These are phyloP conservation scores for Cystobasidiaceae sp. DNA, from an alignment of 1,284 basidiomycete genomes.

Conservation along the genomic window DNA sequence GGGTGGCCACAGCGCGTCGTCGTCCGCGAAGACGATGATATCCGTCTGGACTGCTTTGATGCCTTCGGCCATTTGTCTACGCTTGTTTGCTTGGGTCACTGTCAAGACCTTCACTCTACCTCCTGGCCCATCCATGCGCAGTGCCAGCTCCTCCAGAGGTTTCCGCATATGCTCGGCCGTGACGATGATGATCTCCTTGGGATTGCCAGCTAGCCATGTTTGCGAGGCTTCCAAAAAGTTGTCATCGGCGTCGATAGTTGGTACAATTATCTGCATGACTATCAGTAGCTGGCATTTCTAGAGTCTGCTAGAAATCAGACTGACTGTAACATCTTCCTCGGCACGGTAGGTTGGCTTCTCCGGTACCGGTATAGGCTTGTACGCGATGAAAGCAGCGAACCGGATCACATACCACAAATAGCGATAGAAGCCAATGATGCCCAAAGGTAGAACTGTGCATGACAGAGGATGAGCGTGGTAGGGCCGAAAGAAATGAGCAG, in stretches of 20 bases:
- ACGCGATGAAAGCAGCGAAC: slow-evolving; percentile 65
- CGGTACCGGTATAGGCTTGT: slow-evolving; percentile 77
- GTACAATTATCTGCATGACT: slow-evolving; percentile 63
- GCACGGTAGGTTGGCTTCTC: slow-evolving; percentile 82
- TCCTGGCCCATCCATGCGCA: slow-evolving; percentile 71
- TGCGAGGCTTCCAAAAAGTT: slow-evolving; percentile 72
- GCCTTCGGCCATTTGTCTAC: slow-evolving; percentile 84
- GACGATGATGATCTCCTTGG: slow-evolving; percentile 87
- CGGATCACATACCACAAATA: slow-evolving; percentile 86
- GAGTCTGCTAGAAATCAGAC: too few relatives aligned
- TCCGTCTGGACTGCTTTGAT: slow-evolving; percentile 83
- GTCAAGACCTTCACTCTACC: slow-evolving; percentile 69
- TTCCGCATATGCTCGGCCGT: slow-evolving; percentile 84
- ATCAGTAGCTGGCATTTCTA: too few relatives aligned
- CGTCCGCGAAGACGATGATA: slow-evolving; percentile 89
- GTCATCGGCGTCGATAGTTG: slow-evolving; percentile 88
- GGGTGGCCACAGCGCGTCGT: slow-evolving; percentile 90
- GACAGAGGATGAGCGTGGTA: neutral
- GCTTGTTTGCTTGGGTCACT: slow-evolving; percentile 86
- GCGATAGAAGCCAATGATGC: slow-evolving; percentile 83
- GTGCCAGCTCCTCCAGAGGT: slow-evolving; percentile 77
- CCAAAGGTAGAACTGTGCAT: slow-evolving; percentile 72
- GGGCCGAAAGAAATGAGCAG: neutral
- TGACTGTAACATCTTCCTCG: slow-evolving; percentile 79
- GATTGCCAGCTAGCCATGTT: slow-evolving; percentile 81